A percentile compares a stretch with the other conserved stretches of the same genome.
Conservation (phyloP, 257 asterid species). For the Fraxinus excelsior region DNA sequence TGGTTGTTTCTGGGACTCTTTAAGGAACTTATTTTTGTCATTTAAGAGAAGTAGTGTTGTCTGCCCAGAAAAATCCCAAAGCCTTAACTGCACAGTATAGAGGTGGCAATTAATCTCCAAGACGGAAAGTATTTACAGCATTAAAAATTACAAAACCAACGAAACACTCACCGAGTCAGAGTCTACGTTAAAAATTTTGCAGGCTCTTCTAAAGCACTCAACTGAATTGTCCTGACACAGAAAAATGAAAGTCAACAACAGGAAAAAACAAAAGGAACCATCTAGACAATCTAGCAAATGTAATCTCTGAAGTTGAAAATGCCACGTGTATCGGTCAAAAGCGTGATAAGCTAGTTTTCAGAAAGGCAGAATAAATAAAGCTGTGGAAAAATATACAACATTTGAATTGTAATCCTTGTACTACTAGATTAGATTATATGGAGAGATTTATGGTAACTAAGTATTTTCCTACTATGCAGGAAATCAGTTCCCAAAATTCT, state of each 20-base stretch:
- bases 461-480: not conserved
- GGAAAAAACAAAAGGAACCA: no score
- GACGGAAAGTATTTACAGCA: constrained; percentile 15
- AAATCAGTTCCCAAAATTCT: not conserved
- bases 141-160: constrained; percentile 14
- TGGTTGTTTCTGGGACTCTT: constrained; percentile 65
- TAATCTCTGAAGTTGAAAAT: constrained; percentile 15
- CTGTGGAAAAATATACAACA: not conserved
- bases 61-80: constrained; percentile 97
- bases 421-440: not conserved
- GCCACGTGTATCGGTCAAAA: constrained; percentile 21
- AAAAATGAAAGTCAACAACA: no score
- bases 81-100: constrained; percentile 59
- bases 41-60: constrained; percentile 64
- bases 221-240: constrained; percentile 78
- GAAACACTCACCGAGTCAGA: constrained; percentile 64
- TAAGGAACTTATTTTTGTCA: constrained; percentile 60
- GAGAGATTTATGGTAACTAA: not conserved
- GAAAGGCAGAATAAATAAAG: not conserved
- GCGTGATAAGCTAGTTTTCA: constrained; percentile 2
- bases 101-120: constrained; percentile 34
- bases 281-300: constrained; percentile 15
- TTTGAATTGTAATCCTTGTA: not conserved
- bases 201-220: constrained; percentile 91
- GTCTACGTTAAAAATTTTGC: constrained; percentile 78